Base-by-base conservation (phyloP, 495 filamentous ascomycete species). In the Talaromyces thailandensis region DNA sequence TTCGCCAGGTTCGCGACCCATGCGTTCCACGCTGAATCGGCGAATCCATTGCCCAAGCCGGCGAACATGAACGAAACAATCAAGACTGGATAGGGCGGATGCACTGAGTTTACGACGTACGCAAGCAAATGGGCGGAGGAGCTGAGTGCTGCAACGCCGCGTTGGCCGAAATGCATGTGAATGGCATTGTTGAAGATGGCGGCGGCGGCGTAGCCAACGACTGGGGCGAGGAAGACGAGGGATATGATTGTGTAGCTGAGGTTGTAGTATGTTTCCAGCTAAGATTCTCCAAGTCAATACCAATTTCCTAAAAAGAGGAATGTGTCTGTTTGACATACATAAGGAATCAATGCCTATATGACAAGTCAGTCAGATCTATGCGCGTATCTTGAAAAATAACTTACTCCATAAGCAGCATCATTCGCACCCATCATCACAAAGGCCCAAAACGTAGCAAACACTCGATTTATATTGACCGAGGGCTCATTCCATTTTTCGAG, bases 391-490 rank as follows among this genome's bases (percentile, higher is more conserved):
- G 5, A 28, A 29, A 6, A 32, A n/a, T 7, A 26, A 72, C 85
- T 79, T 75, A 90, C 89, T 50, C 91, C 91, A 65, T 88, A 88
- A 1, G 88, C 88, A 21, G 86, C 88, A 76, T 96, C 92, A 70
- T 91, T 94, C 67, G 84, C 80, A 6, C 92, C 92, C 84, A 94
- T 86, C 5, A 90, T 82, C 14, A 91, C 75, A 67, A 96, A 94
- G 53, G 75, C 77, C 78, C 83, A 90, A 65, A 90, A 86, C n/a
- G 87, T 85, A 3, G 86, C 73, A 28, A 85, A 70, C 7, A 85
- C 79, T 18, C 91, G 82, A 64, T 75, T 85, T 12, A 86, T 76
- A 73, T 93, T 94, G 21, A 78, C 76, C 11, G 77, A 72, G 2
- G 89, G 82, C 28, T 81, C 68, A 66, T 96, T 94, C 92, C 92